Conservation (phyloP, 1,139 yeast genomes). For the Saccharomyces uvarum region DNA sequence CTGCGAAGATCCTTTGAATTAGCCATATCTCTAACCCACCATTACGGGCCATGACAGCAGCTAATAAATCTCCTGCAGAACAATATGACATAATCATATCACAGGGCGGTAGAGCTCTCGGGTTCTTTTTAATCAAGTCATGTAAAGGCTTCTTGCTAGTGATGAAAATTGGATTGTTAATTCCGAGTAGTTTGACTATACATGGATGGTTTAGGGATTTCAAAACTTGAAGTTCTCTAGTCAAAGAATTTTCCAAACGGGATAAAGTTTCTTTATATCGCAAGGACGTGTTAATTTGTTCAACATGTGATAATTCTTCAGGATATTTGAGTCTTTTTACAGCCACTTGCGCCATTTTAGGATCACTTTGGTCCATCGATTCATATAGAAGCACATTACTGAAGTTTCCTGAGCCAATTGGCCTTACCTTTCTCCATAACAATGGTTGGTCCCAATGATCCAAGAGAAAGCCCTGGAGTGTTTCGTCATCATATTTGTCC, state of each 20-base stretch:
- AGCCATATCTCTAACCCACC: slow-evolving; percentile 39
- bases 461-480: slow-evolving; percentile 21
- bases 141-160: slow-evolving; percentile 23
- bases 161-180: slow-evolving; percentile 27
- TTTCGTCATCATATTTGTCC: slow-evolving; percentile 20
- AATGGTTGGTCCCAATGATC: slow-evolving; percentile 19
- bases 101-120: slow-evolving; percentile 28
- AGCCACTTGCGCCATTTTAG: slow-evolving; percentile 28
- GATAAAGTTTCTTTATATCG: slow-evolving; percentile 34
- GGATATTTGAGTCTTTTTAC: slow-evolving; percentile 34
- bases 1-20: slow-evolving; percentile 57
- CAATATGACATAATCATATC: slow-evolving; percentile 68
- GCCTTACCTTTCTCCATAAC: slow-evolving; percentile 29
- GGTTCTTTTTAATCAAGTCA: slow-evolving; percentile 11
- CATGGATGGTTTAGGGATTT: slow-evolving; percentile 38
- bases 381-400: slow-evolving; percentile 48
- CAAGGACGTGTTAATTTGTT: slow-evolving; percentile 17
- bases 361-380: slow-evolving; percentile 18
- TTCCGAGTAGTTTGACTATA: slow-evolving; percentile 36
- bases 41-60: slow-evolving; percentile 41
- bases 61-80: slow-evolving; percentile 76
- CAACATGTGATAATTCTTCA: slow-evolving; percentile 13
- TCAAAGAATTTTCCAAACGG: slow-evolving; percentile 59
- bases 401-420: slow-evolving; percentile 54
- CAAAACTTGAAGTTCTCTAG: slow-evolving; percentile 68